These are phyloP conservation scores for Piloderma croceum DNA, from an alignment of 768 basidiomycete genomes.

Conservation along the genomic window DNA sequence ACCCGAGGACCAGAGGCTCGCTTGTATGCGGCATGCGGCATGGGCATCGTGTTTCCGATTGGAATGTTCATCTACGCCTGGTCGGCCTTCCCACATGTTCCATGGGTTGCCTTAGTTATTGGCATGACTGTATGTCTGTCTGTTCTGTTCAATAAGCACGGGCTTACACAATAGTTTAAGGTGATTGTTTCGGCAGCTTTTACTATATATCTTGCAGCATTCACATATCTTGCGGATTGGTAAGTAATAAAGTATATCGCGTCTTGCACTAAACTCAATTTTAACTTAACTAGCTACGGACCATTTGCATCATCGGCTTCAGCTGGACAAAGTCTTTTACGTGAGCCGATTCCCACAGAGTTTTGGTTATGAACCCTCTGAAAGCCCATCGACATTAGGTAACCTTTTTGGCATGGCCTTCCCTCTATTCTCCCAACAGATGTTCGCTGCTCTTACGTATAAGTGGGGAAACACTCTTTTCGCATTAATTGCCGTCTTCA, in stretches of 20 bases:
- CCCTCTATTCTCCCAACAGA: constrained; percentile 42
- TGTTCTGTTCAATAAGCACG: not conserved
- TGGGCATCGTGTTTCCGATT: constrained; percentile 46
- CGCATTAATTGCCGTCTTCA: constrained; percentile 33
- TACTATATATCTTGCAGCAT: constrained; percentile 40
- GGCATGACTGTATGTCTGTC: constrained; percentile 36
- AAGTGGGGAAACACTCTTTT: constrained; percentile 45
- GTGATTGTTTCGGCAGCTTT: constrained; percentile 35
- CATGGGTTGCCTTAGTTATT: constrained; percentile 57
- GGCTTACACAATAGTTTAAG: constrained; percentile 16
- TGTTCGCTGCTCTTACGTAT: constrained; percentile 43
- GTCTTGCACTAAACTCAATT: not conserved
- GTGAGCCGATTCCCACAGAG: constrained; percentile 23
- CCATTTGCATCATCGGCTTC: constrained; percentile 50
- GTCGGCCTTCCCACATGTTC: constrained; percentile 48
- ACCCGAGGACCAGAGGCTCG: constrained; percentile 43
- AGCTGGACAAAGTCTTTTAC: constrained; percentile 45
- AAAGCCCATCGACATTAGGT: constrained; percentile 19
- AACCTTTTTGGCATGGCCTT: constrained; percentile 38
- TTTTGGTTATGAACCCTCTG: not conserved
- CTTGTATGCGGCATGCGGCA: constrained; percentile 50
- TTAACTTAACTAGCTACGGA: constrained; percentile 26
- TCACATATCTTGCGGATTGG: constrained; percentile 49
- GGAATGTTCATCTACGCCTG: constrained; percentile 72
- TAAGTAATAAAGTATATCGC: constrained; percentile 22